Base-by-base conservation (phyloP, 2,329 filamentous ascomycete species). In the Thielaviopsis euricoi region DNA sequence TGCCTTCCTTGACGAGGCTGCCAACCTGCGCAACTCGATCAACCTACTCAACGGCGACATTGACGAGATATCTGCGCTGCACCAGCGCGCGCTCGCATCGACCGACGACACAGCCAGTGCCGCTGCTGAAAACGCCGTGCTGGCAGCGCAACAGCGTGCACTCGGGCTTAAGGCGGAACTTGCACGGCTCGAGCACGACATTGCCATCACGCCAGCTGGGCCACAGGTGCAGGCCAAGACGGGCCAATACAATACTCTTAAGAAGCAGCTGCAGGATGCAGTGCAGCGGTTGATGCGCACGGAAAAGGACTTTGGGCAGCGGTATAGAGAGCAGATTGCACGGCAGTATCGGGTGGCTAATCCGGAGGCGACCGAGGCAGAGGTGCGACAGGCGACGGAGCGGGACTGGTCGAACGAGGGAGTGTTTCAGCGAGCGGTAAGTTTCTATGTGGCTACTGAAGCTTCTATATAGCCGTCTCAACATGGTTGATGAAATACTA, bases 341-440 rank as follows among this genome's bases (percentile, higher is more conserved):
- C 79, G 87, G 65, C 87, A 93, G 70, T 90, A 87, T 70, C 77
- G 81, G 58, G 89, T 91, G 66, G 86, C 89, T 63, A 88, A 89
- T 68, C 87, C 87, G 55, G 83, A 89, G 51, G 87, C 87, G n/a
- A 79, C 78, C 53, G 85, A 89, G 60, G 73, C 78, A 1, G 85
- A 91, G 70, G 82, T 90, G 2, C 73, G 77, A 53, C 74, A 87
- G 67, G 86, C 86, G 3, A 74, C 81, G 23, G 76, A 87, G 64
- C 75, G 81, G 57, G 83, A 89, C 67, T 87, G 86, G 83, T 81
- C 83, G 57, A 80, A 86, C 60, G 84, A 90, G 72, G 85, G 86
- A 65, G 83, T 93, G 58, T 93, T 91, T 73, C 85, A 89, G 70
- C 85, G 82, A 59, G 87, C 87, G 60, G 87, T 91, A 77, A 70